Conservation (phyloP, 768 basidiomycete genomes). For the Gloeophyllum trabeum region DNA sequence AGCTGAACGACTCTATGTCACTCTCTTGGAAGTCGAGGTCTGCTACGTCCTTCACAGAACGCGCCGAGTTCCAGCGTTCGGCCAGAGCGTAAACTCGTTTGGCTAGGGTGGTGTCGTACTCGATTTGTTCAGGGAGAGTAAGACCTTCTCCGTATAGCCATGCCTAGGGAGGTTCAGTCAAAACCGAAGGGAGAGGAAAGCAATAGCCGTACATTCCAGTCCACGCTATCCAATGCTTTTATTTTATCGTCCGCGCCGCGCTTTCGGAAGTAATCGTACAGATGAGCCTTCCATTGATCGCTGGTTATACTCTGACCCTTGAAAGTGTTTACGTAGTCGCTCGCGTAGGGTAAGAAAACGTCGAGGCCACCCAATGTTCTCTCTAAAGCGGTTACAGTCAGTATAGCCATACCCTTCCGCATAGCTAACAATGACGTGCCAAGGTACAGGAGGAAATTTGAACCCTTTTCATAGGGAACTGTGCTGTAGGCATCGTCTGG, state of each 20-base stretch:
- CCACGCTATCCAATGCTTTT: slow-evolving; percentile 52
- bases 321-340: slow-evolving; percentile 74
- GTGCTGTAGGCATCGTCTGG: slow-evolving; percentile 66
- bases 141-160: slow-evolving; percentile 80
- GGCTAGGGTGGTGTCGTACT: slow-evolving; percentile 68
- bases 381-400: slow-evolving; percentile 34
- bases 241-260: slow-evolving; percentile 51
- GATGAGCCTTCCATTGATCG: slow-evolving; percentile 70
- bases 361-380: slow-evolving; percentile 71
- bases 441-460: slow-evolving; percentile 78
- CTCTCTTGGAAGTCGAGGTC: slow-evolving; percentile 40
- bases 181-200: neutral
- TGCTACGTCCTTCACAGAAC: slow-evolving; percentile 29
- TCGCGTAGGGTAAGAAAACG: slow-evolving; percentile 75
- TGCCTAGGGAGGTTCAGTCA: slow-evolving; percentile 33
- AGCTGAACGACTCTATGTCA: slow-evolving; percentile 56
- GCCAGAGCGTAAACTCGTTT: slow-evolving; percentile 63
- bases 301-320: slow-evolving; percentile 79
- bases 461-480: slow-evolving; percentile 84
- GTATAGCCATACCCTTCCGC: neutral
- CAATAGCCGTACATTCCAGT: slow-evolving; percentile 47
- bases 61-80: slow-evolving; percentile 58
- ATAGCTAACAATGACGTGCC: slow-evolving; percentile 32
- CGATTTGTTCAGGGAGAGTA: slow-evolving; percentile 59
- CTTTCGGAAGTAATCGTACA: slow-evolving; percentile 57